These are phyloP conservation scores for Hymenoscyphus infarciens DNA, from an alignment of 2,329 filamentous ascomycete species.

Conservation along the genomic window DNA sequence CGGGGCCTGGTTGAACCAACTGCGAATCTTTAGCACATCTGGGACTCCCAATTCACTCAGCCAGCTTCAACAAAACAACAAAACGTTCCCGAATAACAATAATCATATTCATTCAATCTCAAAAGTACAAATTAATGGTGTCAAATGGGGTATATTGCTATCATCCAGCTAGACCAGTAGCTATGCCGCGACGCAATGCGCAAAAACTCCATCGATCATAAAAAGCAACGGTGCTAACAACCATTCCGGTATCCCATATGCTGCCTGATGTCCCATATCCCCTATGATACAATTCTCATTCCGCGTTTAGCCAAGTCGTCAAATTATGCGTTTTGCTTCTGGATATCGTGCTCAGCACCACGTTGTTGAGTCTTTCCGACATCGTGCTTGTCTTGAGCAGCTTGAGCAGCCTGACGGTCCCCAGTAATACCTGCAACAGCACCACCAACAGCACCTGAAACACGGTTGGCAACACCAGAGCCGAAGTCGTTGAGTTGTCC, in stretches of 20 bases:
- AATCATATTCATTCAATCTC: neutral
- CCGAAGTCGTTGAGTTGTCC: slow-evolving; percentile 76
- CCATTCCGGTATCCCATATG: neutral
- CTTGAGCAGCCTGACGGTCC: slow-evolving; percentile 59
- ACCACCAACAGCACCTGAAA: slow-evolving; percentile 67
- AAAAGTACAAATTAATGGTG: neutral
- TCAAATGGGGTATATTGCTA: neutral
- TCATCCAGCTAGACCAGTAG: slow-evolving; percentile 3
- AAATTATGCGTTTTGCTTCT: slow-evolving; percentile 50
- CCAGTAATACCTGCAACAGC: slow-evolving; percentile 71
- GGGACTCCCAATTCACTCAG: no score
- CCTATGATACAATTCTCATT: neutral
- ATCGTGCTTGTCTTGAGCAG: slow-evolving; percentile 68
- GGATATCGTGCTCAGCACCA: slow-evolving; percentile 75
- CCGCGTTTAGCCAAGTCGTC: neutral
- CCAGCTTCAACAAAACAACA: no score
- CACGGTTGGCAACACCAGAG: slow-evolving; percentile 62
- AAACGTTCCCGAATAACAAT: no score
- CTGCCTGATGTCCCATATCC: neutral
- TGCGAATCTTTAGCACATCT: no score
- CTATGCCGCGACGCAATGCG: neutral
- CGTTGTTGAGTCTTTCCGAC: slow-evolving; percentile 80
- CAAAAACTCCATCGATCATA: neutral
- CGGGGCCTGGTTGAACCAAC: no score
- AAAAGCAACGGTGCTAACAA: neutral